phyloP scores from a whole-genome alignment of 805 yeast species.

The Teunomyces atbi region DNA sequence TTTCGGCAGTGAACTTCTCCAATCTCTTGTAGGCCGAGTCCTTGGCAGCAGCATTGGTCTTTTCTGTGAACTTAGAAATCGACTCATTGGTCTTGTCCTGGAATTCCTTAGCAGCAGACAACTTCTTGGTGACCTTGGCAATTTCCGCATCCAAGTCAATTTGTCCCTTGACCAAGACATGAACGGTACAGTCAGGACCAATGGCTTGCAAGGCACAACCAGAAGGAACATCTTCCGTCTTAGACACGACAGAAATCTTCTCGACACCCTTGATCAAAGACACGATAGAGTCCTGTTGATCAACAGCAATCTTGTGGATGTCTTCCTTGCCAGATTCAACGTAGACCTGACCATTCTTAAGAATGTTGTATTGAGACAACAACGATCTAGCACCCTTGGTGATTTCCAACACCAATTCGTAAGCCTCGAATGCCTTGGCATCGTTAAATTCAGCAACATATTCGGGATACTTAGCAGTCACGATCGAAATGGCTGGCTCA shows the following conservation, averaged over 20 bases:
- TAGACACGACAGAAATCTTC: constrained; percentile 61
- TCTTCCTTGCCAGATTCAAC: constrained; percentile 64
- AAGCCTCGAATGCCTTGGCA: constrained; percentile 64
- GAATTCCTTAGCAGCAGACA: constrained; percentile 60
- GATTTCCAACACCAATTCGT: constrained; percentile 79
- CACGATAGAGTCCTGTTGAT: constrained; percentile 83
- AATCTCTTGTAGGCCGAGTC: constrained; percentile 68
- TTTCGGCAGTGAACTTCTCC: constrained; percentile 77
- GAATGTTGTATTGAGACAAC: constrained; percentile 83
- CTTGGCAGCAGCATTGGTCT: constrained; percentile 81
- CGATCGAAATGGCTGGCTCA: constrained; percentile 69
- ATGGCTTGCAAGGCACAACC: constrained; percentile 90
- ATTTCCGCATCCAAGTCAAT: constrained; percentile 92
- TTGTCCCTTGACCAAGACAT: constrained; percentile 89
- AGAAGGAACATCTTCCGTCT: constrained; percentile 62
- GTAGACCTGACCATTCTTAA: constrained; percentile 82
- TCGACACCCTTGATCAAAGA: constrained; percentile 91
- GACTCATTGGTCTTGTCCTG: constrained; percentile 67
- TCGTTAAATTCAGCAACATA: constrained; percentile 61
- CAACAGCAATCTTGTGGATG: constrained; percentile 50
- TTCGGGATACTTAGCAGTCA: constrained; percentile 76
- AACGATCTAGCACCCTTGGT: constrained; percentile 91
- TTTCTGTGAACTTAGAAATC: constrained; percentile 77
- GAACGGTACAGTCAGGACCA: constrained; percentile 78
- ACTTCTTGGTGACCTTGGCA: constrained; percentile 73